Evolutionary conservation across 768 basidiomycete genomes (phyloP).

Genomic region (Royoungia palumana): DNA sequence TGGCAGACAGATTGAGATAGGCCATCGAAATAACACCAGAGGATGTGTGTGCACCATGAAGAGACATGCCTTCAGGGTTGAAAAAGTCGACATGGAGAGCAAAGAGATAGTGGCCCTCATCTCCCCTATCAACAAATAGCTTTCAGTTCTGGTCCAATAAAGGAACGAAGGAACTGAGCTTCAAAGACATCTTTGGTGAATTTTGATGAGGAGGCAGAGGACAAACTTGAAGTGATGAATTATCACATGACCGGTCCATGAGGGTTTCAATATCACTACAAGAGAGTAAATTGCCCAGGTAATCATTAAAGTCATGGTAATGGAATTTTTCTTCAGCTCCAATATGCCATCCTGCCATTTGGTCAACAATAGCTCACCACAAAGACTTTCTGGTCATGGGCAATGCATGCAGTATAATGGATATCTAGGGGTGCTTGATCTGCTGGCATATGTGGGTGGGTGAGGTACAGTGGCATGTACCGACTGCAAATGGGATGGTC

Average conservation of each 20-base stretch:
- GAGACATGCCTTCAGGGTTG: slow-evolving; percentile 31
- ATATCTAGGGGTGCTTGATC: not conserved
- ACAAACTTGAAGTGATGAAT: not conserved
- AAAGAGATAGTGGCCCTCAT: slow-evolving; percentile 31
- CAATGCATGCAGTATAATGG: not conserved
- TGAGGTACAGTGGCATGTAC: slow-evolving; percentile 7
- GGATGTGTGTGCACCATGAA: slow-evolving; percentile 26
- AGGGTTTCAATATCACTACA: not conserved
- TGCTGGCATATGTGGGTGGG: not conserved
- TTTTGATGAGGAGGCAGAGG: no score
- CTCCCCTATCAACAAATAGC: slow-evolving; percentile 9
- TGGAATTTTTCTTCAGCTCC: not conserved
- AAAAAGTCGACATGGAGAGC: slow-evolving; percentile 34
- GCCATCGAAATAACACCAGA: slow-evolving; percentile 13
- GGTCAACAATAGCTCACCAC: not conserved
- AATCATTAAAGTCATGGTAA: slow-evolving; percentile 12
- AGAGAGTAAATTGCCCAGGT: not conserved
- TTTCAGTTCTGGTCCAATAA: slow-evolving; percentile 20
- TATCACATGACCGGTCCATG: slow-evolving; percentile 1
- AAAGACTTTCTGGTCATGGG: not conserved
- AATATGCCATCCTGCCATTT: no score
- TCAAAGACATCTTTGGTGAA: slow-evolving; percentile 9
- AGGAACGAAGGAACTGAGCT: slow-evolving; percentile 27
- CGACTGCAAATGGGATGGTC: not conserved
- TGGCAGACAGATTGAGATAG: slow-evolving; percentile 33